Conservation (phyloP, 495 filamentous ascomycete genomes). For the Halenospora varia region DNA sequence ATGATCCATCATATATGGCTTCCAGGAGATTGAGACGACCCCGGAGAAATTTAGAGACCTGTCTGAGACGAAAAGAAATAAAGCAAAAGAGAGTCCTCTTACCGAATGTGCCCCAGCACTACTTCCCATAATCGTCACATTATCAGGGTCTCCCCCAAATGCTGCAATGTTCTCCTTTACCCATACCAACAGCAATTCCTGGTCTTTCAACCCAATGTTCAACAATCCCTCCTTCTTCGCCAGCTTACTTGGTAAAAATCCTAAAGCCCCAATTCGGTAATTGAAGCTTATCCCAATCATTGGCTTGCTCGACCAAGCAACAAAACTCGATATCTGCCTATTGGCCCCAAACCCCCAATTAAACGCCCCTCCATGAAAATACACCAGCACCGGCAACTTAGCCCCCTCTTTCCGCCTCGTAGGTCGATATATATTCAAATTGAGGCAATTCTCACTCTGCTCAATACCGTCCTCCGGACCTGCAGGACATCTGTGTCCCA, state of each 20-base stretch:
- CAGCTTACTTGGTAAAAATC: conserved; percentile 55
- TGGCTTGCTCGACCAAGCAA: conserved; percentile 47
- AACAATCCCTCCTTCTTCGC: conserved; percentile 51
- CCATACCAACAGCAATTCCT: conserved; percentile 62
- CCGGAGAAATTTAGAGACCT: too few species aligned
- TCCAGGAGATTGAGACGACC: too few species aligned
- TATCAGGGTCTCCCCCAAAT: conserved; percentile 59
- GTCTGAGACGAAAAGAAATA: neutral
- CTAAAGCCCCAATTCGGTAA: conserved; percentile 65
- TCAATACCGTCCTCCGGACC: conserved; percentile 17
- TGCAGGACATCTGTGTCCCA: conserved; percentile 39
- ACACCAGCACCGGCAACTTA: conserved; percentile 55
- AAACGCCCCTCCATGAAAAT: conserved; percentile 53
- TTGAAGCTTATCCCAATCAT: conserved; percentile 62
- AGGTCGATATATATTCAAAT: conserved; percentile 40
- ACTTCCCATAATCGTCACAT: conserved; percentile 62
- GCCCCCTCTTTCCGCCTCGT: conserved; percentile 15
- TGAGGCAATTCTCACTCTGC: conserved; percentile 48
- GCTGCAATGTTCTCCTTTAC: conserved; percentile 53
- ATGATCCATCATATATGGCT: too few species aligned
- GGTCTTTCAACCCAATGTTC: conserved; percentile 69
- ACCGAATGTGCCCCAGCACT: conserved; percentile 57
- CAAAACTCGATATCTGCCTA: conserved; percentile 46
- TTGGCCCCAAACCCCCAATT: conserved; percentile 40
- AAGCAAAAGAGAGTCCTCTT: conserved; percentile 1